Evolutionary conservation across 2,329 filamentous ascomycete species (phyloP), one percentile per base, ranked within the genome.

Genomic region (Arthrobotrys pseudoclavata): DNA sequence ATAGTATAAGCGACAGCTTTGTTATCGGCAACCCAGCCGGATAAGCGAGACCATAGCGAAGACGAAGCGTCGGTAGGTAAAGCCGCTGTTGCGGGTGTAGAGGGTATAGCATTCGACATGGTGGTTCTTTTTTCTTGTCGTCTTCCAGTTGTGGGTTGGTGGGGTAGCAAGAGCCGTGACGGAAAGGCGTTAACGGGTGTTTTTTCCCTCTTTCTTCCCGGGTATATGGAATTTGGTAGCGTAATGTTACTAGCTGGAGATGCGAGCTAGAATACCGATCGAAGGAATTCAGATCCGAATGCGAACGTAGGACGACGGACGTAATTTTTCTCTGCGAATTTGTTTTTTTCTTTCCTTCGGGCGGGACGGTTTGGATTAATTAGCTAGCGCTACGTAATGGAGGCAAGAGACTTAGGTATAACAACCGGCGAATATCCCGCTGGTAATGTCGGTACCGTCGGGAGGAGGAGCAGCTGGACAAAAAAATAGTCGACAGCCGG

Each of bases 1-100:
- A 98, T 93, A 81, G 96, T 97, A 85, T 97, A 99, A 79, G 97
- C 94, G 68, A 95, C 88, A 57, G 93, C 92, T 87, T 97, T 98
- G 86, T 99, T 94, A 84, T 98, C 95, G 1, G 94, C 92, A 13
- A 92, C 94, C 95, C 96, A 99, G 83, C 87, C 91, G 80, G 94
- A 91, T 85, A 97, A 87, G 82, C 94, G 91, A 84, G 97, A 93
- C 94, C 94, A 97, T 69, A 96, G 83, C 42, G 66, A 69, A 2
- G 87, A 83, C 53, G 74, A 71, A 80, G 86, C 84, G 71, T 88
- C 85, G 81, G 89, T 84, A 48, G 86, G 85, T 66, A 89, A 83
- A 72, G 85, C 84, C 42, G 68, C 62, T 45, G 64, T 69, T 45
- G 74, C 74, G 52, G 74, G 67, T 67, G 67, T 71, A 20, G 74